A percentile compares a stretch with the other conserved stretches of the same genome.
These are phyloP conservation scores for Physaria fendleri DNA, from an alignment of 345 rosid species.

Conservation along the genomic window DNA sequence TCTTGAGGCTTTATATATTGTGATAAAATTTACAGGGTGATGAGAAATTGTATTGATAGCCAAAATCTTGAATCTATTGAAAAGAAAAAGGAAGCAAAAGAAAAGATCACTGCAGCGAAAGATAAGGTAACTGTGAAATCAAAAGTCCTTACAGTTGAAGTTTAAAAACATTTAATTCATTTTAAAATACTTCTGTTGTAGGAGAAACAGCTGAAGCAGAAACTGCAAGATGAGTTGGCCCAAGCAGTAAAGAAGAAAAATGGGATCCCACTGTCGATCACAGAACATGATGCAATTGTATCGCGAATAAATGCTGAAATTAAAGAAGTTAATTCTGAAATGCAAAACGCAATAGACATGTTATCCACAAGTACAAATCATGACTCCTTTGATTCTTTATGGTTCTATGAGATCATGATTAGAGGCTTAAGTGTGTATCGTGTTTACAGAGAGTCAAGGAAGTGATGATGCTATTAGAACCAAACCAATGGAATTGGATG, in stretches of 20 bases:
- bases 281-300: slow-evolving; percentile 41
- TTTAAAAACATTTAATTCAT: not conserved
- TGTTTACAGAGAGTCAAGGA: slow-evolving; percentile 38
- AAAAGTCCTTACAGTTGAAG: not conserved
- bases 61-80: slow-evolving; percentile 36
- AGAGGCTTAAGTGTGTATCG: not conserved
- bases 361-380: slow-evolving; percentile 38
- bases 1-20: not conserved
- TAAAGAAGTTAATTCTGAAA: slow-evolving; percentile 44
- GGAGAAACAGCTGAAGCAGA: slow-evolving; percentile 56
- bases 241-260: slow-evolving; percentile 42
- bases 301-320: slow-evolving; percentile 45
- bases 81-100: slow-evolving; percentile 43
- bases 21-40: slow-evolving; percentile 15
- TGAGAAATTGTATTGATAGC: slow-evolving; percentile 58
- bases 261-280: slow-evolving; percentile 42
- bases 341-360: slow-evolving; percentile 34
- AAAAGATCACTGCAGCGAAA: slow-evolving; percentile 45
- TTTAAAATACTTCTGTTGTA: slow-evolving; percentile 12
- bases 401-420: not conserved
- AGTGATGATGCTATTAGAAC: slow-evolving; percentile 68
- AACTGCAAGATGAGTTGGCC: slow-evolving; percentile 50
- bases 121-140: slow-evolving; percentile 41
- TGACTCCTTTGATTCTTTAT: not conserved
- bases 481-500: slow-evolving; percentile 44